Evolutionary conservation across 371 early-diverging fungal genomes (phyloP), one percentile per base, ranked within the genome.

Genomic region (Capniomyces stellatus): DNA sequence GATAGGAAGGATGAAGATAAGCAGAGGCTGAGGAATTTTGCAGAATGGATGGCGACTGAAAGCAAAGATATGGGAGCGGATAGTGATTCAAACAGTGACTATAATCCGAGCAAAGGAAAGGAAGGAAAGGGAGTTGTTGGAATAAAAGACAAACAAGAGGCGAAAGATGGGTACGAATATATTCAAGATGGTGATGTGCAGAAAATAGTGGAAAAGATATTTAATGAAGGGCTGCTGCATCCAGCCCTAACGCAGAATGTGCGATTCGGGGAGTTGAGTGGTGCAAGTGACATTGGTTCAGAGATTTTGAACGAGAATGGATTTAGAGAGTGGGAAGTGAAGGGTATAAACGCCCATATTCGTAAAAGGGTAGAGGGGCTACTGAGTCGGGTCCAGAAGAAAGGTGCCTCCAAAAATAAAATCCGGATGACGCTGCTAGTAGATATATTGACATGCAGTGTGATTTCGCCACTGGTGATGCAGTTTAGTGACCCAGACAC

Each of bases 401-500:
- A 64, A 15, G 66, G 62, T 3, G 82, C 85, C 30, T 52, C 72
- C 4, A 50, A 69, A 23, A 80, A 81, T 54, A 62, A 61, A 1
- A 67, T 81, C 22, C 70, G 85, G 46, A 58, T 66, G 19, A 67
- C 77, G 22, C 61, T 91, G 15, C 55, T 89, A 6, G 70, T 87
- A 19, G 93, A 92, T 62, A 63, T 92, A 15, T 56, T 89, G 1
- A 71, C 74, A 0, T 75, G 80, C 28, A 73, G 78, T 0, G 67
- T 90, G 8, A 50, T 92, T 4, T 73, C 79, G 30, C 88, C 90
- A 2, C 56, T 82, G 2, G 56, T 89, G 52, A 71, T 80, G 21
- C 71, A 75, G 56, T 42, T 89, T 25, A 71, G 82, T 0, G 91
- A 90, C 52, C 85, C 90, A 0, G 89, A 89, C 64, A 87, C 76